Evolutionary conservation across 2,329 filamentous ascomycete genomes (phyloP), one percentile per base, ranked within the genome.

Genomic region (Neospermospora avenae): DNA sequence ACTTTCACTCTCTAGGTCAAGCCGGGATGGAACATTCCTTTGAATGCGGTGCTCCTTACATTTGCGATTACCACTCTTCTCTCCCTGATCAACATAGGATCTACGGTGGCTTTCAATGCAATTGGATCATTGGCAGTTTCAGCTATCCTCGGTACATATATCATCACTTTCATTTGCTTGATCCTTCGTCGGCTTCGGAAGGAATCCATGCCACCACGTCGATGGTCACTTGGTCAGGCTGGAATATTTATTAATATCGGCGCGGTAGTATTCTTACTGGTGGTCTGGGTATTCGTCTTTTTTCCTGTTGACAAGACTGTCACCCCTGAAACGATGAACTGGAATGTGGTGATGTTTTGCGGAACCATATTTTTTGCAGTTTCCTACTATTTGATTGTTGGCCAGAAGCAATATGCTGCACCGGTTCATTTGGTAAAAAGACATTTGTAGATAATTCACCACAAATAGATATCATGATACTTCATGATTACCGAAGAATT

Each of bases 71-170:
- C 61, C 14, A 60, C 62, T 31, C 55, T 69, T 10, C 46, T 69
- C 7, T 65, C 64, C 20, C 59, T 69, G 16, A 82, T 82, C 72
- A 80, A 79, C 69, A 77, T 82, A 61, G 80, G 78, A 34, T 81
- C 77, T 6, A 69, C 74, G 2, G 75, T 76, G 2, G 81, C 80
- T 10, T 80, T 83, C 69, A 80, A 82, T 65, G 79, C 78, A 56
- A 77, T 83, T 60, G 76, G 78, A 13, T 81, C 79, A 3, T 73
- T 84, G 16, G 77, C 77, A 44, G 74, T 81, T 45, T 77, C 74
- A 31, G 76, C 78, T 0, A 73, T 83, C 7, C 77, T 81, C 52
- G 74, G 75, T 18, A 80, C 78, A 10, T 83, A 83, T 66, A 74
- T 82, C 37, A 72, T 81, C 42, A 77, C 78, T 14, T 73, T 78